Conservation (phyloP, 495 filamentous ascomycete genomes). For the Friedmanniomyces simplex region DNA sequence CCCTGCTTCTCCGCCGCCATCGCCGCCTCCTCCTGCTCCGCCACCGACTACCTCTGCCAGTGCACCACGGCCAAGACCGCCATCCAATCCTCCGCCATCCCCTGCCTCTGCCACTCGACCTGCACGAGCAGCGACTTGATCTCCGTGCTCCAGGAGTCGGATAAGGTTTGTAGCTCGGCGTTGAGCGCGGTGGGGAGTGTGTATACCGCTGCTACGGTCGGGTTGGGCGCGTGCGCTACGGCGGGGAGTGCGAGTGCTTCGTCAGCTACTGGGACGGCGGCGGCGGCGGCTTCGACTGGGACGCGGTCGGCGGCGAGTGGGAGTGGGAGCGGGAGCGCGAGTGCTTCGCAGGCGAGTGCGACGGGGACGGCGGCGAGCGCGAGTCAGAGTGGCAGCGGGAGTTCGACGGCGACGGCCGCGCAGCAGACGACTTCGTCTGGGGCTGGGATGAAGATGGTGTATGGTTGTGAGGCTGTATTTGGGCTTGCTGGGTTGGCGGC, state of each 20-base stretch:
- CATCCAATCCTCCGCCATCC: slow-evolving; percentile 4
- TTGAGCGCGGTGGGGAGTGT: background rate
- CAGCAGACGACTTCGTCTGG: slow-evolving; percentile 2
- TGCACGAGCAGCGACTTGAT: slow-evolving; percentile 6
- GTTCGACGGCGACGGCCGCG: background rate
- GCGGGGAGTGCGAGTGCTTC: slow-evolving; percentile 3
- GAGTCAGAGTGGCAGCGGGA: slow-evolving; percentile 4
- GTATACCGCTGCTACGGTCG: slow-evolving; percentile 4
- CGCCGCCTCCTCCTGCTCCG: background rate
- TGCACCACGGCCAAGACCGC: background rate
- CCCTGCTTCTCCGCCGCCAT: background rate
- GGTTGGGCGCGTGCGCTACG: slow-evolving; percentile 3
- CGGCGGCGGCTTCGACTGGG: slow-evolving; percentile 2
- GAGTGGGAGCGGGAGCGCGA: too few relatives aligned
- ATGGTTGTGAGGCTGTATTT: slow-evolving; percentile 7
- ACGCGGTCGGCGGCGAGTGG: background rate
- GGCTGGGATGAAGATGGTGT: slow-evolving; percentile 7
- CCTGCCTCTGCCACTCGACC: slow-evolving; percentile 20
- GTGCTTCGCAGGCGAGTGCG: background rate
- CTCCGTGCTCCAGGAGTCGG: slow-evolving; percentile 4
- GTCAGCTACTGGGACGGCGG: slow-evolving; percentile 4
- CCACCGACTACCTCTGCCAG: background rate
- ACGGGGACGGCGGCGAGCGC: background rate
- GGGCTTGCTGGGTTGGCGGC: slow-evolving; percentile 19
- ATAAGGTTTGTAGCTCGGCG: slow-evolving; percentile 11